Base-by-base conservation (phyloP, 2,329 filamentous ascomycete species). In the Claviceps fusiformis region DNA sequence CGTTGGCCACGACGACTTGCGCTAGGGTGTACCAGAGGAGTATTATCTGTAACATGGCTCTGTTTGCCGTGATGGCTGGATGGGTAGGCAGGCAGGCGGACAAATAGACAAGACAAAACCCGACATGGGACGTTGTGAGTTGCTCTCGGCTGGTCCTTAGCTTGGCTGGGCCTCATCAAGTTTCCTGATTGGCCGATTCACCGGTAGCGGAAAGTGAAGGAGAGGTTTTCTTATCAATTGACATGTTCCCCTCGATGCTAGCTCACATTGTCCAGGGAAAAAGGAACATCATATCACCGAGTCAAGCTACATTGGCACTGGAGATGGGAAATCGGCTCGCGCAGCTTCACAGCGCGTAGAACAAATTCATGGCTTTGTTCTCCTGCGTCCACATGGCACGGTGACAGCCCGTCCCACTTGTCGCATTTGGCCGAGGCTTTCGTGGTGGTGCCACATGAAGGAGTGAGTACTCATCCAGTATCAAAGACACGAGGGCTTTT, bases 1-100 rank as follows among this genome's bases (percentile, higher is more conserved):
- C 86, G 68, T 98, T 97, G 67, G 86, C 89, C 27, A 60, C 39
- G 39, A 55, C 62, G n/a, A 62, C 13, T 13, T 57, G 45, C 5
- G 61, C 50, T 19, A 56, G 53, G 19, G 45, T 41, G 49, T 31
- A 53, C 6, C 52, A 27, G n/a, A 53, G 53, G 48, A 52, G 46
- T 5, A 57, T 15, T 24, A 35, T 33, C 6, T 47, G 17, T 8
- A 55, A 15, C 27, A 52, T 43, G 53, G 48, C 27, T 50, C 11
- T 27, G 15, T 24, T 24, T 52, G 29, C 46, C 45, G 15, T 19
- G 15, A n/a, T 35, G 46, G 44, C 44, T n/a, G 24, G 19, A 8
- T 24, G n/a, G n/a, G n/a, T 19, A 10, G 19, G 44, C 11, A 11
- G 19, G 44, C 44, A 13, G 19, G n/a, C n/a, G n/a, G n/a, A n/a